phyloP scores from a whole-genome alignment of 371 early-diverging fungal species.

The Smittium mucronatum region DNA sequence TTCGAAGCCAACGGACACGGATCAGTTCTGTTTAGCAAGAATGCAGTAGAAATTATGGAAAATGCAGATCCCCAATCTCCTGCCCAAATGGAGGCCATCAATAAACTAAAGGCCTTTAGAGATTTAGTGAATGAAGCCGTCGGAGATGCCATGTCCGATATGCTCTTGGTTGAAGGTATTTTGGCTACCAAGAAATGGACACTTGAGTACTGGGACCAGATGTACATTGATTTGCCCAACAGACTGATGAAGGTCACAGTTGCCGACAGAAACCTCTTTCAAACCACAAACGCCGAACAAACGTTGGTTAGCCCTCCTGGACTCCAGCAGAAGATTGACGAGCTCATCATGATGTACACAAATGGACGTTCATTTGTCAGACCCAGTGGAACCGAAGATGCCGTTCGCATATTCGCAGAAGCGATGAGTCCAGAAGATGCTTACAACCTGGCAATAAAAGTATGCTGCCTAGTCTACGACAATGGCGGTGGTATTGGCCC shows the following conservation, averaged over 20 bases:
- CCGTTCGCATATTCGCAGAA: slow-evolving; percentile 97
- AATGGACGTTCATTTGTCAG: slow-evolving; percentile 90
- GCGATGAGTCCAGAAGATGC: slow-evolving; percentile 78
- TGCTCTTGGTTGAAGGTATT: slow-evolving; percentile 90
- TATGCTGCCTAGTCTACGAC: slow-evolving; percentile 79
- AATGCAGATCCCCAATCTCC: slow-evolving; percentile 46
- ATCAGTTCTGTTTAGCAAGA: slow-evolving; percentile 87
- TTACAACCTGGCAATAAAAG: slow-evolving; percentile 63
- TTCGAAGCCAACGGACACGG: slow-evolving; percentile 99
- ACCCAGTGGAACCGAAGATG: slow-evolving; percentile 99
- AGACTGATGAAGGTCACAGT: slow-evolving; percentile 93
- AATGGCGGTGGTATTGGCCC: slow-evolving; percentile 83
- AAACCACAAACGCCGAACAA: slow-evolving; percentile 92
- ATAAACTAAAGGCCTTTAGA: slow-evolving; percentile 61
- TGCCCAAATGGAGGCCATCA: slow-evolving; percentile 63
- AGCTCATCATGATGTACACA: slow-evolving; percentile 60
- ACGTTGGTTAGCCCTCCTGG: slow-evolving; percentile 73
- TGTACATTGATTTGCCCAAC: slow-evolving; percentile 89
- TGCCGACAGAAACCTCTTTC: slow-evolving; percentile 70
- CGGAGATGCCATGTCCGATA: slow-evolving; percentile 97
- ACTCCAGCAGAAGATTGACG: slow-evolving; percentile 82
- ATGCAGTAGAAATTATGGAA: slow-evolving; percentile 63
- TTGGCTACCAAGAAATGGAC: slow-evolving; percentile 67
- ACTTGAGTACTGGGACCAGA: slow-evolving; percentile 77
- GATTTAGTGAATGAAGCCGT: slow-evolving; percentile 96